Conservation (phyloP, 768 basidiomycete species). For the Termitomyces sp. region DNA sequence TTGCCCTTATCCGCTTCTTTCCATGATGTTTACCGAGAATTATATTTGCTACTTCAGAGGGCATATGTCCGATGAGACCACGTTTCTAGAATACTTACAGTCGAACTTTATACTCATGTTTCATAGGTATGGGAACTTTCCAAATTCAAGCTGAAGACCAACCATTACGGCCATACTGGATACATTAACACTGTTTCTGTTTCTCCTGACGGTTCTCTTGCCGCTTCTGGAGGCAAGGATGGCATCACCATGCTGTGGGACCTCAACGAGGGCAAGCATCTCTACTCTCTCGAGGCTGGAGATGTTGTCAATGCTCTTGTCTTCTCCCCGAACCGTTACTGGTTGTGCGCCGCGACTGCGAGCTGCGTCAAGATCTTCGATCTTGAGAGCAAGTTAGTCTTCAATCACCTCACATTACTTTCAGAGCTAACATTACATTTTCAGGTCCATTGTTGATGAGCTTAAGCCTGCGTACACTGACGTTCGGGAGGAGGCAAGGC, state of each 20-base stretch:
- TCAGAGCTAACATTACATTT: conserved; percentile 1
- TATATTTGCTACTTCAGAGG: conserved; percentile 93
- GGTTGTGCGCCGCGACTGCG: conserved; percentile 97
- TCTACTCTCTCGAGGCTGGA: conserved; percentile 98
- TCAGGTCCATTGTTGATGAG: conserved; percentile 95
- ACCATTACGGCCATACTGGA: conserved; percentile 99
- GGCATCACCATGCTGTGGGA: conserved; percentile 99
- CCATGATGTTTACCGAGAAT: conserved; percentile 28
- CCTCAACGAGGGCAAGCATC: conserved; percentile 99
- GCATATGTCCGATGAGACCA: conserved; percentile 62
- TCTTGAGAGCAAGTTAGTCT: conserved; percentile 93
- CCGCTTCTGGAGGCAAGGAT: conserved; percentile 98
- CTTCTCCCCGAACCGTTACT: conserved; percentile 99
- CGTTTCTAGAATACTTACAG: conserved; percentile 45
- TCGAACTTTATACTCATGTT: conserved; percentile 6
- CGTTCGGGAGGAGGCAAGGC: conserved; percentile 60
- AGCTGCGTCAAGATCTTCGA: conserved; percentile 99
- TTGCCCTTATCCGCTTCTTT: conserved; percentile 2
- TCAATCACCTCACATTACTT: neutral
- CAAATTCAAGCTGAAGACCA: conserved; percentile 99
- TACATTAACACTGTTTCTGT: conserved; percentile 99
- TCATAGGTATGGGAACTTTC: conserved; percentile 97
- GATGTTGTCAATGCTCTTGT: conserved; percentile 98
- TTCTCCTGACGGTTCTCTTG: conserved; percentile 97
- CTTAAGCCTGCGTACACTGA: conserved; percentile 93